A percentile compares a stretch with the other conserved stretches of the same genome.
These are phyloP conservation scores for Tulasnella calospora DNA, from an alignment of 768 basidiomycete genomes.

Conservation along the genomic window DNA sequence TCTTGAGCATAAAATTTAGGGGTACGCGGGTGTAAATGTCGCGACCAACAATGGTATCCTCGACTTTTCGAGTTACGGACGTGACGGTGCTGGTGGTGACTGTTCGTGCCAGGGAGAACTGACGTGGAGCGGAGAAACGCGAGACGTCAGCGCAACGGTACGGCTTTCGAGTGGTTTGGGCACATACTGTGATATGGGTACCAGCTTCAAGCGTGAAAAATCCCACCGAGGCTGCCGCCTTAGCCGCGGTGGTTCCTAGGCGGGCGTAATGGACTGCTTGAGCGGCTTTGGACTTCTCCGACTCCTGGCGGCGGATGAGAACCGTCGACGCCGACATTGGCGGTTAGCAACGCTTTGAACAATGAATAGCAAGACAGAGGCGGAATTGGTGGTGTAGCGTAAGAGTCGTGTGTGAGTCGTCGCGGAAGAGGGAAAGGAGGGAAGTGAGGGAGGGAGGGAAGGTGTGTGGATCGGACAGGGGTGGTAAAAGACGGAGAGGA, in stretches of 20 bases:
- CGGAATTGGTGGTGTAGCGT: no score
- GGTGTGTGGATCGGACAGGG: background rate
- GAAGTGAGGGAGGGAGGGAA: background rate
- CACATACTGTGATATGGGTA: slow-evolving; percentile 64
- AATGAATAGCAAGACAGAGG: background rate
- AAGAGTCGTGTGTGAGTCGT: background rate
- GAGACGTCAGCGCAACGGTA: background rate
- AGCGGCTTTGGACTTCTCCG: background rate
- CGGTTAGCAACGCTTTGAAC: background rate
- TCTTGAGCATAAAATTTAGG: slow-evolving; percentile 54
- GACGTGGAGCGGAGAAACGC: slow-evolving; percentile 13
- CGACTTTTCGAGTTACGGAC: slow-evolving; percentile 58
- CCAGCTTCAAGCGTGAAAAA: slow-evolving; percentile 63
- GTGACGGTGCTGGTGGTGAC: slow-evolving; percentile 57
- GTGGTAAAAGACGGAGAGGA: background rate
- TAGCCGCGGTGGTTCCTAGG: slow-evolving; percentile 54
- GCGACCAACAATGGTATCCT: slow-evolving; percentile 55
- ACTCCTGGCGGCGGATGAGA: background rate
- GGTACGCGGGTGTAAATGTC: slow-evolving; percentile 51
- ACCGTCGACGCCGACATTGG: background rate
- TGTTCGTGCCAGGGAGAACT: slow-evolving; percentile 67
- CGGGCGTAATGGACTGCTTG: slow-evolving; percentile 19
- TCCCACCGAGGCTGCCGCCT: slow-evolving; percentile 55
- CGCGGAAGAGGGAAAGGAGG: background rate
- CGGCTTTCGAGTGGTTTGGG: slow-evolving; percentile 20